Conservation (phyloP, 2,329 filamentous ascomycete species). For the Fusarium sarcochroum region DNA sequence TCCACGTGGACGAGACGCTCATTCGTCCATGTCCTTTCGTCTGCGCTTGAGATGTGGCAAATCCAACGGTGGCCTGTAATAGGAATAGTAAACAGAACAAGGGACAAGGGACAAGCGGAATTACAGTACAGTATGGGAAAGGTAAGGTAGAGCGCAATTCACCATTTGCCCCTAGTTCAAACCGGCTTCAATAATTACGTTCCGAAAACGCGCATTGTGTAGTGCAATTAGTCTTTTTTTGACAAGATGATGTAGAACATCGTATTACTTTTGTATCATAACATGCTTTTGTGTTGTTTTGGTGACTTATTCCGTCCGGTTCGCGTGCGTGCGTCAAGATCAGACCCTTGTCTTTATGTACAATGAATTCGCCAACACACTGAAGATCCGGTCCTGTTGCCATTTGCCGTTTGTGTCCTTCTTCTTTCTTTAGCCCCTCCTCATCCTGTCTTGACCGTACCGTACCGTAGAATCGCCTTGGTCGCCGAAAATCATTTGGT, state of each 20-base stretch:
- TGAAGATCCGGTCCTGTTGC: slow-evolving; percentile 43
- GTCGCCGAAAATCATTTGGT: slow-evolving; percentile 40
- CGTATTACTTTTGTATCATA: slow-evolving; percentile 38
- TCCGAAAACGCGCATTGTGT: background rate
- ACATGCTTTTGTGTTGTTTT: slow-evolving; percentile 34
- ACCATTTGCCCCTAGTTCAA: background rate
- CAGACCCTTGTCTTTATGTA: slow-evolving; percentile 36
- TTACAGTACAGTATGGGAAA: background rate
- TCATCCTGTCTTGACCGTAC: slow-evolving; percentile 26
- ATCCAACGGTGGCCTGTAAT: slow-evolving; percentile 14
- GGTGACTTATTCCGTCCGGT: slow-evolving; percentile 24
- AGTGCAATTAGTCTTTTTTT: background rate
- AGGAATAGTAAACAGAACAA: slow-evolving; percentile 1
- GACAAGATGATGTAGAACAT: slow-evolving; percentile 19
- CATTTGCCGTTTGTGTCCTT: slow-evolving; percentile 40
- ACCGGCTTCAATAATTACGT: background rate
- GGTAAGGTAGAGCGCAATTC: background rate
- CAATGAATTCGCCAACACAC: slow-evolving; percentile 37
- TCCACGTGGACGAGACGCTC: slow-evolving; percentile 32
- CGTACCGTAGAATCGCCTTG: slow-evolving; percentile 36
- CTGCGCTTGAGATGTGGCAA: slow-evolving; percentile 30
- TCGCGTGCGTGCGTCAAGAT: slow-evolving; percentile 24
- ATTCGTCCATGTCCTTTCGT: slow-evolving; percentile 31
- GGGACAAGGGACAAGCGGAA: slow-evolving; percentile 14
- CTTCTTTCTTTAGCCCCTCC: slow-evolving; percentile 22